Percentiles rank a stretch among this genome's conserved stretches.
These are phyloP conservation scores for Diaporthe longicolla DNA, from an alignment of 2,329 filamentous ascomycete genomes.

Conservation along the genomic window DNA sequence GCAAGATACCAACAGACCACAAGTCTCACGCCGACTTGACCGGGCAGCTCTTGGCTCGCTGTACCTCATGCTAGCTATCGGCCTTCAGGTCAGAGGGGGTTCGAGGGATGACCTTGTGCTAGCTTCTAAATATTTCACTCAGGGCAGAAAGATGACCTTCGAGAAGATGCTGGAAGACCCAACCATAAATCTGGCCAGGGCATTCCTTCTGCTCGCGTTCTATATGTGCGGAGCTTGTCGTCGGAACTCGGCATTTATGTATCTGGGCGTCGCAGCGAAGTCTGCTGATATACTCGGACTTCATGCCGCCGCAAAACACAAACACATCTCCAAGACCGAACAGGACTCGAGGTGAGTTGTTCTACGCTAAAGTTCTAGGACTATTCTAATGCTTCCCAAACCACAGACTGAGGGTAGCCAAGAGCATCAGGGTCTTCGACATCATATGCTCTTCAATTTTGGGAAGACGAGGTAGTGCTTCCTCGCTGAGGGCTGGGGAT, in stretches of 20 bases:
- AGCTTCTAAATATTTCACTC: conserved; percentile 43
- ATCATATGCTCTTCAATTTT: conserved; percentile 37
- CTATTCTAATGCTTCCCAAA: background rate
- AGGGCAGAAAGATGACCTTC: conserved; percentile 56
- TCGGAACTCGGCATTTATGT: conserved; percentile 74
- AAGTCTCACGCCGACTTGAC: background rate
- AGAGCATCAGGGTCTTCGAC: conserved; percentile 37
- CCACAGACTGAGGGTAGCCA: conserved; percentile 36
- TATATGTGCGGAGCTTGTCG: conserved; percentile 72
- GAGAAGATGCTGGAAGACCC: conserved; percentile 67
- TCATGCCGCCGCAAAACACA: conserved; percentile 57
- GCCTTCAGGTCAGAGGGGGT: conserved; percentile 43
- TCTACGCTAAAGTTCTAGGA: background rate
- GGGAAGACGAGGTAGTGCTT: conserved; percentile 35
- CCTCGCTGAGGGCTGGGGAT: conserved; percentile 22
- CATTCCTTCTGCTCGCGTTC: conserved; percentile 70
- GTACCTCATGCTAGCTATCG: conserved; percentile 46
- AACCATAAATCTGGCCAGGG: conserved; percentile 64
- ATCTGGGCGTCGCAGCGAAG: conserved; percentile 70
- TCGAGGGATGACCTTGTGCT: conserved; percentile 38
- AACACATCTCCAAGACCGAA: conserved; percentile 35
- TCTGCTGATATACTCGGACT: conserved; percentile 71
- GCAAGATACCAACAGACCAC: background rate
- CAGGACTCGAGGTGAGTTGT: conserved; percentile 14
- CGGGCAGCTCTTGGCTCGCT: conserved; percentile 23